Evolutionary conservation across 768 basidiomycete species (phyloP).

Genomic region (Lyophyllum decastes): DNA sequence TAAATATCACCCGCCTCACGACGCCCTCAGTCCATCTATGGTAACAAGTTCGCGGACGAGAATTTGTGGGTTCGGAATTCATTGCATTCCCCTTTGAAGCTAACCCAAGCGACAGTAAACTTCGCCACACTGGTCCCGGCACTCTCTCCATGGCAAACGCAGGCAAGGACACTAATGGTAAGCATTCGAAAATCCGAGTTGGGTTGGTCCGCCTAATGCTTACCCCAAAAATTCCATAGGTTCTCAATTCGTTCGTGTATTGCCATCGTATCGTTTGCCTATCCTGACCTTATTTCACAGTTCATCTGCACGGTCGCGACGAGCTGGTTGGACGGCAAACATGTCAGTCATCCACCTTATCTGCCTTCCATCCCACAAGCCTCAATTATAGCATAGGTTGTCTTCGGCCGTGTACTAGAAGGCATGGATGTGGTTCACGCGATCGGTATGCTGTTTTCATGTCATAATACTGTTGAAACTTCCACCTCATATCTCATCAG

Average conservation of each 20-base stretch:
- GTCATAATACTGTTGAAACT: neutral
- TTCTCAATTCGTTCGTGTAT: conserved; percentile 81
- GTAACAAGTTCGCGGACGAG: conserved; percentile 89
- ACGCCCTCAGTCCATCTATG: conserved; percentile 78
- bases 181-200: conserved; percentile 8
- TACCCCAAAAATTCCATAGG: conserved; percentile 39
- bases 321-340: conserved; percentile 88
- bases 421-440: conserved; percentile 84
- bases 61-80: conserved; percentile 71
- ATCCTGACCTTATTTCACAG: conserved; percentile 36
- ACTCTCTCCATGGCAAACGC: conserved; percentile 94
- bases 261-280: neutral
- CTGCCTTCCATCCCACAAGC: neutral
- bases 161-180: conserved; percentile 90
- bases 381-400: conserved; percentile 54
- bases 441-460: conserved; percentile 56
- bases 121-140: conserved; percentile 89
- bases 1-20: neutral
- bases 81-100: neutral
- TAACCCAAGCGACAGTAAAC: conserved; percentile 63
- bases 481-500: conserved; percentile 35
- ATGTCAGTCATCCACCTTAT: conserved; percentile 48
- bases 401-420: conserved; percentile 90
- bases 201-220: conserved; percentile 3
- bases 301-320: conserved; percentile 92